These are phyloP conservation scores for Volvox africanus DNA, from an alignment of 139 green algal species.

Conservation along the genomic window DNA sequence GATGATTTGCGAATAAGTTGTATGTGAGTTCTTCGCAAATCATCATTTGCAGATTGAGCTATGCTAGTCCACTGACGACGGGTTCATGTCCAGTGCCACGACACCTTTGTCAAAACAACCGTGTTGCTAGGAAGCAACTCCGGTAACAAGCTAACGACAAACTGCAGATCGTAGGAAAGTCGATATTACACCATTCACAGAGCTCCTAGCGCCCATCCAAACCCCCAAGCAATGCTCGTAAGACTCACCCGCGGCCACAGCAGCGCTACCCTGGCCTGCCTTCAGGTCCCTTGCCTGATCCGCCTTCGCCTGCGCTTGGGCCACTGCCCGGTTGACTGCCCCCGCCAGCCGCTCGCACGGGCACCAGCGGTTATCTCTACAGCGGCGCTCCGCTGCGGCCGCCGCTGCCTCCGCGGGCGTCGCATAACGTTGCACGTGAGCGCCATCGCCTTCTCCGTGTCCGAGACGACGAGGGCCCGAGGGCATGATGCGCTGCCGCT, in stretches of 20 bases:
- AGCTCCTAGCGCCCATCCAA: too few relatives aligned
- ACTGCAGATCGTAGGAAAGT: too few relatives aligned
- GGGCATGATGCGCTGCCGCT: slow-evolving; percentile 56
- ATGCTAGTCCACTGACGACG: too few relatives aligned
- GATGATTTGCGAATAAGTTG: too few relatives aligned
- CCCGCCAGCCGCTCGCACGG: slow-evolving; percentile 14
- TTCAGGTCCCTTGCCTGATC: neutral
- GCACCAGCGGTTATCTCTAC: slow-evolving; percentile 30
- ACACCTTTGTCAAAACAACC: too few relatives aligned
- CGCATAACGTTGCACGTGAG: neutral
- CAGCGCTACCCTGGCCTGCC: too few relatives aligned
- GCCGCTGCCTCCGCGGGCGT: slow-evolving; percentile 5
- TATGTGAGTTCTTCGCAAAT: too few relatives aligned
- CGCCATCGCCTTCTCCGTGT: neutral
- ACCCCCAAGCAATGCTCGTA: neutral
- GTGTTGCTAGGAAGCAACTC: too few relatives aligned
- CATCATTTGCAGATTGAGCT: too few relatives aligned
- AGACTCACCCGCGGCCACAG: neutral
- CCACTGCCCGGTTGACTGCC: neutral
- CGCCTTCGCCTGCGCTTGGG: neutral
- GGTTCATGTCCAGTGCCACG: too few relatives aligned
- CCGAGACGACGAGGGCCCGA: neutral
- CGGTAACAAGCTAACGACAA: too few relatives aligned
- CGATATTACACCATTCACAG: too few relatives aligned
- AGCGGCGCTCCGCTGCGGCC: slow-evolving; percentile 39